Conservation (phyloP, 2,329 filamentous ascomycete species). For the Orbilia brochopaga region DNA sequence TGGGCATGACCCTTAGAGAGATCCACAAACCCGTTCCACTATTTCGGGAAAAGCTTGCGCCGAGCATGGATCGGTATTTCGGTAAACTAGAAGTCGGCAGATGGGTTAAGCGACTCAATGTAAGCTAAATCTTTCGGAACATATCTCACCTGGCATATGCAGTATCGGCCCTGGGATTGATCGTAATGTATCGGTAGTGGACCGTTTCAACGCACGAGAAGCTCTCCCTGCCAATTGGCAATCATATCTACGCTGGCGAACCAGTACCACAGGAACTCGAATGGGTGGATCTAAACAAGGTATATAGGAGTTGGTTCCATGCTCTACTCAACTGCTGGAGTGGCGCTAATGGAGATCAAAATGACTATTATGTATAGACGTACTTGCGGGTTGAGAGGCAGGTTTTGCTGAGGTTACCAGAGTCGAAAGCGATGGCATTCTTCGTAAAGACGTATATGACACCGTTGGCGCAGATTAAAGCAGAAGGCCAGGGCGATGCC, state of each 20-base stretch:
- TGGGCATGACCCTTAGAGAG: constrained; percentile 62
- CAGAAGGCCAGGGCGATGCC: constrained; percentile 61
- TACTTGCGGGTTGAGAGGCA: constrained; percentile 63
- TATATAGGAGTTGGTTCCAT: neutral
- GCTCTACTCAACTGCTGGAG: no score
- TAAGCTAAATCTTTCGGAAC: constrained; percentile 55
- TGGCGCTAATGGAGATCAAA: no score
- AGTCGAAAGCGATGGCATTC: constrained; percentile 62
- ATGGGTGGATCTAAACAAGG: constrained; percentile 49
- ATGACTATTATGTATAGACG: constrained; percentile 44
- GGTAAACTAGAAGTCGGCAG: constrained; percentile 61
- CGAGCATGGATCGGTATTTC: constrained; percentile 66
- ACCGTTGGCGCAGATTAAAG: constrained; percentile 61
- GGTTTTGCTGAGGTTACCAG: constrained; percentile 62
- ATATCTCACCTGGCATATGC: neutral
- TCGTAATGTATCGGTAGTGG: constrained; percentile 59
- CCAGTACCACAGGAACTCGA: constrained; percentile 56
- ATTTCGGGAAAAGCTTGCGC: constrained; percentile 63
- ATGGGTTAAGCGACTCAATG: constrained; percentile 63
- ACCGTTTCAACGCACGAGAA: constrained; percentile 60
- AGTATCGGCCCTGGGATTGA: neutral
- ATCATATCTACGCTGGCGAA: constrained; percentile 57
- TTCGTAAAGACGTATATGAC: constrained; percentile 67
- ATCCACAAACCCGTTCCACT: constrained; percentile 65
- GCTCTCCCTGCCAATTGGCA: constrained; percentile 58